Evolutionary conservation across 1,139 yeast genomes (phyloP).

Genomic region (Saccharomyces hybrid): DNA sequence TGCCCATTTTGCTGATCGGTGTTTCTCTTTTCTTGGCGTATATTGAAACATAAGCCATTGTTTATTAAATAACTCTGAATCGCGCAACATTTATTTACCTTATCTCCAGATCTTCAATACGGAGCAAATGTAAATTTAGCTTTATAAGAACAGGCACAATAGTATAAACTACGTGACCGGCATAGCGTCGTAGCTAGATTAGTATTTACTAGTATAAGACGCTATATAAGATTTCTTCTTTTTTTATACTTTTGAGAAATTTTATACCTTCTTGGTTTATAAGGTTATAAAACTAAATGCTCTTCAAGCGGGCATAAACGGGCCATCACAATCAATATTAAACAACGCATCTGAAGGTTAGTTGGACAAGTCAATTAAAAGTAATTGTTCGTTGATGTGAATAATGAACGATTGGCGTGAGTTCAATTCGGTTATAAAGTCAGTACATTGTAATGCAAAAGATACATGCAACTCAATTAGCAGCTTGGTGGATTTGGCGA

Average conservation of each 20-base stretch:
- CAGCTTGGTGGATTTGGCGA: constrained; percentile 6
- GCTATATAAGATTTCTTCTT: neutral
- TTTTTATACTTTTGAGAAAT: neutral
- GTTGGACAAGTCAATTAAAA: neutral
- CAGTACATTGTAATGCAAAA: constrained; percentile 5
- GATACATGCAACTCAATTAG: neutral
- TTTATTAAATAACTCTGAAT: neutral
- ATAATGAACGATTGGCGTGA: constrained; percentile 10
- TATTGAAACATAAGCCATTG: neutral
- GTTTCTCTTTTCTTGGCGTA: neutral
- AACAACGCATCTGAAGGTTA: neutral
- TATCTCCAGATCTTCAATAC: neutral
- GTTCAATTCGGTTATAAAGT: constrained; percentile 11
- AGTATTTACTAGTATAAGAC: neutral
- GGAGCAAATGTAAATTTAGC: neutral
- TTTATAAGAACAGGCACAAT: neutral
- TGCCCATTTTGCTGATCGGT: neutral
- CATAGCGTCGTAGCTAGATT: neutral
- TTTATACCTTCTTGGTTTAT: neutral
- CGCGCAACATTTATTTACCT: neutral
- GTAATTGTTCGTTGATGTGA: neutral
- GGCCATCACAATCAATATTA: neutral
- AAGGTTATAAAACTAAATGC: neutral
- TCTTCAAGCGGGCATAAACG: neutral
- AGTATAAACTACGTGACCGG: neutral